These are phyloP conservation scores for Aureobasidium musti DNA, from an alignment of 2,329 filamentous ascomycete genomes.

Conservation along the genomic window DNA sequence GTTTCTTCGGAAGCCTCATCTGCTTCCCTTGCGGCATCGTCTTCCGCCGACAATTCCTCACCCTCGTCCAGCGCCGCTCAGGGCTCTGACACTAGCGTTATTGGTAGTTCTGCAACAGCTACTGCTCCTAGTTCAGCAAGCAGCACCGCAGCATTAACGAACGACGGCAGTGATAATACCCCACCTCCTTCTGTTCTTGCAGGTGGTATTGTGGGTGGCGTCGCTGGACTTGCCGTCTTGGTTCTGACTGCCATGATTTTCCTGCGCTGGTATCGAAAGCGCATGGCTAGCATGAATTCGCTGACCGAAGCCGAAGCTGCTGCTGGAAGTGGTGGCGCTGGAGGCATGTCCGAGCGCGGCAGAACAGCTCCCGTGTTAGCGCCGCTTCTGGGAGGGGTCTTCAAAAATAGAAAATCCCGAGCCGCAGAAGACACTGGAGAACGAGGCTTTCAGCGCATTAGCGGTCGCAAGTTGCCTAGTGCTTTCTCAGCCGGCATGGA, in stretches of 20 bases:
- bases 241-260: conserved; percentile 55
- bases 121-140: conserved; percentile 22
- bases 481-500: conserved; percentile 53
- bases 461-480: conserved; percentile 53
- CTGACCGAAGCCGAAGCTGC: conserved; percentile 34
- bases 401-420: conserved; percentile 27
- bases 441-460: conserved; percentile 51
- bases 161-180: conserved; percentile 34
- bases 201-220: conserved; percentile 63
- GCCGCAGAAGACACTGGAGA: conserved; percentile 36
- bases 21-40: not conserved
- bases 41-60: not conserved
- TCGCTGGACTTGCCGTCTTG: conserved; percentile 58
- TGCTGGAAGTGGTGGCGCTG: conserved; percentile 32
- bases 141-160: conserved; percentile 13
- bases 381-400: conserved; percentile 30
- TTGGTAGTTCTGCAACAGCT: conserved; percentile 11
- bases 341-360: conserved; percentile 47
- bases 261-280: conserved; percentile 54
- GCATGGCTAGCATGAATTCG: conserved; percentile 39
- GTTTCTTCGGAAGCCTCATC: conserved; percentile 8
- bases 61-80: conserved; percentile 11
- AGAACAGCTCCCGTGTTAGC: conserved; percentile 42
- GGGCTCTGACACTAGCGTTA: conserved; percentile 18
- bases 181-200: conserved; percentile 57